These are phyloP conservation scores for Elaeis guineensis DNA, from an alignment of 176 grass and related monocot genomes.

Conservation along the genomic window DNA sequence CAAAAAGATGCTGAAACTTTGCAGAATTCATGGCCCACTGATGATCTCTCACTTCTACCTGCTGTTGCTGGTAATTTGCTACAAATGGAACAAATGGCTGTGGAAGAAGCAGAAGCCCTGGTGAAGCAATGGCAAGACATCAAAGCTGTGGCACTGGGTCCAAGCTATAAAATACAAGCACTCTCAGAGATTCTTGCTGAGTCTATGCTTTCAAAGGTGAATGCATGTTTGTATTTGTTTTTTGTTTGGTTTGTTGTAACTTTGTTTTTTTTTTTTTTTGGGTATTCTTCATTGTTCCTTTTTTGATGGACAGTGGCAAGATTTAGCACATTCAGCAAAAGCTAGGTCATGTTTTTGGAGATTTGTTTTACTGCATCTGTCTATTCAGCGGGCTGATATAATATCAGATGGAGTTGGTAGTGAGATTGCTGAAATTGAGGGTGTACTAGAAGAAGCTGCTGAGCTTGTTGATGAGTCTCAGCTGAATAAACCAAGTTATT, in stretches of 20 bases:
- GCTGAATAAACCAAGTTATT: conserved; percentile 53
- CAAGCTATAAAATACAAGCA: conserved; percentile 58
- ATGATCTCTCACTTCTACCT: conserved; percentile 17
- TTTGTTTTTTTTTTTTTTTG: neutral
- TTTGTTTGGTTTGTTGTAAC: conserved; percentile 9
- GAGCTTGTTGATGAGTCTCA: conserved; percentile 79
- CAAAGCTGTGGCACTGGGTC: conserved; percentile 85
- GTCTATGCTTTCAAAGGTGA: conserved; percentile 78
- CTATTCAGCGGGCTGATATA: conserved; percentile 66
- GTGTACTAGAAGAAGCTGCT: conserved; percentile 80
- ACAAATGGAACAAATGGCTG: conserved; percentile 47
- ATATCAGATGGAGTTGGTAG: conserved; percentile 33
- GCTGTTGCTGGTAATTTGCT: conserved; percentile 2
- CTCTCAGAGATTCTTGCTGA: conserved; percentile 63
- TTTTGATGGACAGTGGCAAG: conserved; percentile 55
- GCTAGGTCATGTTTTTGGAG: conserved; percentile 68
- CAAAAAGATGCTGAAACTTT: conserved; percentile 11
- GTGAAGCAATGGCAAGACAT: conserved; percentile 86
- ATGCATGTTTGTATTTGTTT: conserved; percentile 11
- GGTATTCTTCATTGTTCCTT: neutral
- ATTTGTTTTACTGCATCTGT: conserved; percentile 71
- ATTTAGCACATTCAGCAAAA: conserved; percentile 57
- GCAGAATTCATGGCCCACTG: conserved; percentile 7
- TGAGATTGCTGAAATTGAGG: conserved; percentile 75
- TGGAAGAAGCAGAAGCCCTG: conserved; percentile 71